A percentile compares a stretch with the other conserved stretches of the same genome.
phyloP scores from a whole-genome alignment of 768 basidiomycete species.

The Termitomyces sp. region DNA sequence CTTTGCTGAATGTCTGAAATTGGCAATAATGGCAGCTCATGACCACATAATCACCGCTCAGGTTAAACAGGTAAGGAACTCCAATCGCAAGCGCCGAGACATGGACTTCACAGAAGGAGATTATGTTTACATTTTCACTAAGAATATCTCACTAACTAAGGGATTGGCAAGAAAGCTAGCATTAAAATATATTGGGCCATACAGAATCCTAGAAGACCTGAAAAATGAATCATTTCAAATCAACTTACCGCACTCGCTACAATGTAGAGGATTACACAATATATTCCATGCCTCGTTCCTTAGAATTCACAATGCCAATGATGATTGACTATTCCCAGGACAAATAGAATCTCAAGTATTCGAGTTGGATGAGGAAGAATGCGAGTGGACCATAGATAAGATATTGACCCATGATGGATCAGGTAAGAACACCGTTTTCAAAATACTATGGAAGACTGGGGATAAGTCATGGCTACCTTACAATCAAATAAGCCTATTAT shows the following conservation, averaged over 20 bases:
- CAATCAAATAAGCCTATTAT: neutral
- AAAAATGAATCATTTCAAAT: neutral
- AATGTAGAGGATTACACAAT: neutral
- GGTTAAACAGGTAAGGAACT: neutral
- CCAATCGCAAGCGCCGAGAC: neutral
- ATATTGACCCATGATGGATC: neutral
- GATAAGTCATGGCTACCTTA: neutral
- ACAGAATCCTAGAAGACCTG: neutral
- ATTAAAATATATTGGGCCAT: neutral
- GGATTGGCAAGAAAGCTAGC: neutral
- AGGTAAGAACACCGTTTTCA: neutral
- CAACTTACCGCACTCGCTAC: neutral
- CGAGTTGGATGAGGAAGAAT: neutral
- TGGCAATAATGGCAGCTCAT: no score
- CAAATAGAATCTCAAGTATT: neutral
- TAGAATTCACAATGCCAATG: neutral
- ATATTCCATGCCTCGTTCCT: neutral
- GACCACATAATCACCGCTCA: neutral
- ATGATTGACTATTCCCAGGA: neutral
- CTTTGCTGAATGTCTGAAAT: no score
- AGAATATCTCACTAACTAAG: neutral
- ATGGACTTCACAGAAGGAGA: neutral
- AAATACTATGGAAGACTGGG: neutral
- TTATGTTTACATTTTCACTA: neutral
- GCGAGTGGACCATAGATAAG: neutral